These are phyloP conservation scores for Suhomyces sp. DNA, from an alignment of 805 yeast genomes.

Conservation along the genomic window DNA sequence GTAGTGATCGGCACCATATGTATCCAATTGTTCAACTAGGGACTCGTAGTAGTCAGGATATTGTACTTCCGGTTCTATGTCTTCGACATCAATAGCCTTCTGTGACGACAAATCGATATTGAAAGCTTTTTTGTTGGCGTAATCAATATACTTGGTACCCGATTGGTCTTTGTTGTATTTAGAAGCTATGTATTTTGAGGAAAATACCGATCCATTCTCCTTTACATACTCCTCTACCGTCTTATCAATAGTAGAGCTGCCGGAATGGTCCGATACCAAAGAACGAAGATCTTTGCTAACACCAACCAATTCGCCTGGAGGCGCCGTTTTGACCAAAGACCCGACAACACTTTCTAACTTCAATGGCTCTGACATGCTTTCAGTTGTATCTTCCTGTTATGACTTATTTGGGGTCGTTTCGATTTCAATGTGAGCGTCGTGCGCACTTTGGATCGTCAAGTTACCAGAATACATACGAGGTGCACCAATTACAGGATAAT, in stretches of 20 bases:
- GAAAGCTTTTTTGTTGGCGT: constrained; percentile 45
- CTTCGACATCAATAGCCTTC: constrained; percentile 53
- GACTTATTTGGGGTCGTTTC: not conserved
- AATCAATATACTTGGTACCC: constrained; percentile 53
- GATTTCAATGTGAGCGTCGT: not conserved
- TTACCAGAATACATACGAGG: not conserved
- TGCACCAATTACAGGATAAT: not conserved
- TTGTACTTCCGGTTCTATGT: constrained; percentile 21
- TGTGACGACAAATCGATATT: constrained; percentile 55
- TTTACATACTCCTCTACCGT: constrained; percentile 29
- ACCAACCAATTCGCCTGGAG: constrained; percentile 37
- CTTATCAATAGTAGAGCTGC: constrained; percentile 19
- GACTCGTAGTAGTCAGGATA: constrained; percentile 30
- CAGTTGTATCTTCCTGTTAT: not conserved
- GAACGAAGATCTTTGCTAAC: constrained; percentile 24
- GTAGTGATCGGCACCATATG: constrained; percentile 64
- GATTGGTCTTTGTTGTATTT: constrained; percentile 28
- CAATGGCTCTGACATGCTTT: constrained; percentile 1
- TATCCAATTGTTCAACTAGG: constrained; percentile 33
- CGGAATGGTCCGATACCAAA: constrained; percentile 20
- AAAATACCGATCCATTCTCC: constrained; percentile 28
- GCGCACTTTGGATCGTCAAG: not conserved
- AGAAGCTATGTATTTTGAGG: constrained; percentile 31
- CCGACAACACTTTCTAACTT: constrained; percentile 24
- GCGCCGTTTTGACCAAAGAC: constrained; percentile 32